These are phyloP conservation scores for Scortechinia acanthostroma DNA, from an alignment of 2,329 filamentous ascomycete genomes.

Conservation along the genomic window DNA sequence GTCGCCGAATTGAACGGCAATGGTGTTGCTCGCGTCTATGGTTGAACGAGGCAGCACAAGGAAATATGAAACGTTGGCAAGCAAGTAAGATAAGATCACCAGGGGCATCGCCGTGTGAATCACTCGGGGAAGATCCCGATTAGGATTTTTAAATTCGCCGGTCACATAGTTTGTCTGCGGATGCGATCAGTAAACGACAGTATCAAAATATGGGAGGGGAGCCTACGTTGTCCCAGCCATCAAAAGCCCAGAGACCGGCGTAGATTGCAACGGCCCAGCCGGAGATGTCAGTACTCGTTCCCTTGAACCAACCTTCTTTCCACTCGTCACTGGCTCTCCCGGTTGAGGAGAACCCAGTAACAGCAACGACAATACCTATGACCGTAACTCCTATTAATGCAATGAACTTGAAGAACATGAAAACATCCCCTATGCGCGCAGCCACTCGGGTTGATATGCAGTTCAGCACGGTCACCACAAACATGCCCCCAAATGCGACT, in stretches of 20 bases:
- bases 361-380: constrained; percentile 80
- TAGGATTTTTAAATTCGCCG: constrained; percentile 88
- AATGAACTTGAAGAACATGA: constrained; percentile 96
- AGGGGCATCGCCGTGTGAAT: constrained; percentile 95
- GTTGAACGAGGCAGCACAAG: constrained; percentile 76
- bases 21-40: constrained; percentile 84
- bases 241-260: constrained; percentile 93
- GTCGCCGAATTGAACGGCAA: constrained; percentile 88
- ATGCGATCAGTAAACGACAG: constrained; percentile 14
- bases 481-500: constrained; percentile 71
- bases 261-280: constrained; percentile 92
- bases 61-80: constrained; percentile 91
- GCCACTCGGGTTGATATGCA: constrained; percentile 84
- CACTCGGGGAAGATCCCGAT: constrained; percentile 81
- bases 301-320: constrained; percentile 86
- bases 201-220: constrained; percentile 3
- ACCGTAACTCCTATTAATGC: constrained; percentile 81
- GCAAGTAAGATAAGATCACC: constrained; percentile 81
- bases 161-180: constrained; percentile 89
- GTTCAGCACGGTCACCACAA: constrained; percentile 76
- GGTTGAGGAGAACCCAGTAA: constrained; percentile 74
- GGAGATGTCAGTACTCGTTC: constrained; percentile 72
- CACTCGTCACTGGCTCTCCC: constrained; percentile 75
- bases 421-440: constrained; percentile 78
- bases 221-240: constrained; percentile 95